These are phyloP conservation scores for Fonsecaea pugnacius DNA, from an alignment of 2,329 filamentous ascomycete species.

Conservation along the genomic window DNA sequence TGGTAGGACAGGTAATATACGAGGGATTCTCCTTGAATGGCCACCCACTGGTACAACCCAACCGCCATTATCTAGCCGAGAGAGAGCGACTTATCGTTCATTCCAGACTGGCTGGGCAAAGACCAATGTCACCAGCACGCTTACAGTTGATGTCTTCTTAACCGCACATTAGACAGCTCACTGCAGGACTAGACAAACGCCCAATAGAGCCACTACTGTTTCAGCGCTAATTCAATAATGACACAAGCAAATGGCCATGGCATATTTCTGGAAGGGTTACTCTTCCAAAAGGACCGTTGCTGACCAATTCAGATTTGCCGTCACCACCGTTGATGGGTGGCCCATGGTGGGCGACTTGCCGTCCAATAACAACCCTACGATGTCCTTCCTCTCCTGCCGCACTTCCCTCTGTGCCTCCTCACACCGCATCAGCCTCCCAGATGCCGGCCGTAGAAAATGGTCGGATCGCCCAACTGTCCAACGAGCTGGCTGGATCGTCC, in stretches of 20 bases:
- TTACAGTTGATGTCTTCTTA: background rate
- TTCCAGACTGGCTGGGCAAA: background rate
- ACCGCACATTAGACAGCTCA: background rate
- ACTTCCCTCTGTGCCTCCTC: background rate
- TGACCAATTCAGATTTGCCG: background rate
- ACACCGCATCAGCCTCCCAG: background rate
- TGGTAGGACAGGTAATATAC: slow-evolving; percentile 4
- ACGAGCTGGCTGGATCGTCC: background rate
- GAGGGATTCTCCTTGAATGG: background rate
- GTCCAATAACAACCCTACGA: background rate
- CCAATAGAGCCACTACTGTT: background rate
- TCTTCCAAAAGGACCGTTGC: background rate
- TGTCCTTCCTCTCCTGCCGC: background rate
- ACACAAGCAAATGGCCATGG: background rate
- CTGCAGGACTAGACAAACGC: background rate
- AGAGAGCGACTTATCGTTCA: background rate
- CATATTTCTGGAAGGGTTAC: background rate
- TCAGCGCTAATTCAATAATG: background rate
- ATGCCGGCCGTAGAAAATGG: background rate
- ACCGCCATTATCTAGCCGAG: background rate
- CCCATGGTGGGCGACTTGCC: too few species aligned
- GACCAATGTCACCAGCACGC: background rate
- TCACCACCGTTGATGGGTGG: too few species aligned
- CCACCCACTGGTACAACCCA: background rate
- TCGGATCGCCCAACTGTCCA: background rate